Evolutionary conservation across 305 asterid species (phyloP), one percentile per base, ranked within the genome.

Genomic region (Fraxinus platypoda): DNA sequence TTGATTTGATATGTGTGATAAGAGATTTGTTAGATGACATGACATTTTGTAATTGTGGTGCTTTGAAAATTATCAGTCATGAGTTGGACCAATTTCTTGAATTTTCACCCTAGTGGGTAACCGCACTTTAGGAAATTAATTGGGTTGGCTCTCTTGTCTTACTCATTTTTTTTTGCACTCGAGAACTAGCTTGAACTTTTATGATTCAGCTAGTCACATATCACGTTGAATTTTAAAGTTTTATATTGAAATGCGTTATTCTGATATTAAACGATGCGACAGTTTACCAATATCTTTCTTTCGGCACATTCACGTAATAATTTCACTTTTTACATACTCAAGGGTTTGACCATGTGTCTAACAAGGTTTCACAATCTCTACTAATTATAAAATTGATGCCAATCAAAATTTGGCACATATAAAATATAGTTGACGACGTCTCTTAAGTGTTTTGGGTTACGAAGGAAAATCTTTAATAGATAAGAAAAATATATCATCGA

Each of bases 381-480:
- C 54, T 52, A 13, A 75, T n/a, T n/a, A n/a, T 23, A 64, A 25
- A 4, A 33, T 4, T 26, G 17, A 26, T 3, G 8, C 77, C 84
- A 76, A 62, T 81, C 17, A 76, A 54, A 35, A 23, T 2, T 25
- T 19, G 43, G 82, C 82, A 81, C 73, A 31, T 84, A 21, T 19
- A 19, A 59, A 19, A 8, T 59, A 59, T 15, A 30, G 77, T 25
- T 43, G 38, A 19, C 30, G 64, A 37, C 7, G 26, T 13, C 52
- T 75, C 23, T 13, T 6, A 38, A 76, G 83, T 26, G n/a, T 84
- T 83, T 30, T n/a, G 83, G 62, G 70, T 74, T 77, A 70, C 77
- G 86, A 85, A 83, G 87, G 74, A 83, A 87, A 85, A 85, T 85
- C 85, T 78, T 7, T 3, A 80, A 25, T 19, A 57, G 74, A 76